Evolutionary conservation across 1,139 yeast species (phyloP), one percentile per base, ranked within the genome.

Genomic region (Maudiozyma humilis): DNA sequence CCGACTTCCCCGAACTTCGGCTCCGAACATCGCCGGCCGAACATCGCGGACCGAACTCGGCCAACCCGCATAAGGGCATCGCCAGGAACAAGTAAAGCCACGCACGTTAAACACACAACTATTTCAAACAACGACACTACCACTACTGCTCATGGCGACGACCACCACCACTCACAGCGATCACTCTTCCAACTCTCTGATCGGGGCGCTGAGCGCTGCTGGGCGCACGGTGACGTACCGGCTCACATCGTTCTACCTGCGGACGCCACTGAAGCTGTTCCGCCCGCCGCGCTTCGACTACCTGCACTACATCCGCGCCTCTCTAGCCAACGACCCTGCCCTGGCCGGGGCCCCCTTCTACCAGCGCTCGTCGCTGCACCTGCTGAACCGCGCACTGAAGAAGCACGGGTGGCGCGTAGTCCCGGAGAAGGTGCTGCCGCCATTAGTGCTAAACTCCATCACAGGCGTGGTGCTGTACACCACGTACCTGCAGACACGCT

Each of bases 231-330:
- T 87, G 33, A 71, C 84, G n/a, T 79, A 83, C 48, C 96, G 89
- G 64, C 52, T 88, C 38, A 82, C 87, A 41, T 70, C 91, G 0
- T 68, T 89, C 36, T 89, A 88, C 59, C 64, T 88, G 38, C 71
- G 96, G 45, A 84, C 95, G 0, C 85, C 89, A 0, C 83, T 87
- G 41, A 89, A 89, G 64, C 70, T 89, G 23, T 89, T 89, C 60
- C 71, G 95, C 32, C 97, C 97, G 2, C 82, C 95, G 4, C 68
- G 96, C 42, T 84, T 89, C 49, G 97, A 89, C 62, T 87, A 85
- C 57, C 67, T 86, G 59, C 82, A 84, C 7, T 75, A 79, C 44
- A 78, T 81, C 0, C 62, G 86, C 42, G 75, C 78, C 23, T 59
- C 78, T 29, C 50, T 67, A 15, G 64, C 63, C 14, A 76, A 73